Base-by-base conservation (phyloP, 2,329 filamentous ascomycete genomes). In the Phyllosticta paracitricarpa region DNA sequence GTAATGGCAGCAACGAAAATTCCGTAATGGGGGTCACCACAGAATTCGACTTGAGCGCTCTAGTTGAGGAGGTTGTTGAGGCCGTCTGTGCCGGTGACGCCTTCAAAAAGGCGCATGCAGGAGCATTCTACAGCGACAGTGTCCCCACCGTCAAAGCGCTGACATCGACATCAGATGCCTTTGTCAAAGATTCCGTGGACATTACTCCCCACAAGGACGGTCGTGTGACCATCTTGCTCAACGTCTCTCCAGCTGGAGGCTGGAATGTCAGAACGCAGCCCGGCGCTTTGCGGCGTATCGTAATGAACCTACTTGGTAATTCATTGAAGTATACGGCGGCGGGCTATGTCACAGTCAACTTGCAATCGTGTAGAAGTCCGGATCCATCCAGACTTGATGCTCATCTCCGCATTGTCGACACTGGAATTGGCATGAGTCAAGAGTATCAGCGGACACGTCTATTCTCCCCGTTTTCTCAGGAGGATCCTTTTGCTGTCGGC, bases 401-500 rank as follows among this genome's bases (percentile, higher is more conserved):
- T 8, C 59, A 61, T 40, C 54, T 55, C 8, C 54, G 51, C 24
- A 53, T 53, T 25, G 51, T 53, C 26, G 73, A 76, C 35, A 73
- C 72, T 14, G 73, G 73, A 28, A 72, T 73, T 19, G 73, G 73
- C 2, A 76, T 76, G 70, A 73, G 71, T 2, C 66, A 72, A 35
- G 71, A 75, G 30, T 76, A 74, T 57, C 64, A 75, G 52, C 68
- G 71, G 61, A 68, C 69, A 33, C 67, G 71, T 35, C 65, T 75
- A 0, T 76, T 73, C 64, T 71, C 72, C 51, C 74, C 73, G 1
- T 76, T 75, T 57, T 70, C 72, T 0, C 73, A 76, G 58, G 73
- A 75, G 55, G 71, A 75, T 24, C 68, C 71, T 28, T 59, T 75
- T 3, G 70, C 68, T 12, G 70, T 72, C 40, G 73, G 73, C 10